Evolutionary conservation across 1,139 yeast species (phyloP).

Genomic region (Kodamaea sp.): DNA sequence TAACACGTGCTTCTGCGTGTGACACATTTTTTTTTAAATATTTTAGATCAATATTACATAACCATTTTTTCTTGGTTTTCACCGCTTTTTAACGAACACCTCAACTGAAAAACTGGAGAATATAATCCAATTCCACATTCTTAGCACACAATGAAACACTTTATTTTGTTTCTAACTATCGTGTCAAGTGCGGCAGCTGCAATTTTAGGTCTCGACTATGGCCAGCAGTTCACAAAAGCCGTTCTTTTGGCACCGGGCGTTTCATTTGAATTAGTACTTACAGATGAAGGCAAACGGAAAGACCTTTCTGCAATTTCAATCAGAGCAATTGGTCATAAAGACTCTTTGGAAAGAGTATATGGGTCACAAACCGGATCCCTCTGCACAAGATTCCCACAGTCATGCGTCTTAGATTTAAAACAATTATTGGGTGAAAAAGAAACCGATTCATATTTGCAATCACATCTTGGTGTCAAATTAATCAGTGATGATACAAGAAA

Average conservation of each 20-base stretch:
- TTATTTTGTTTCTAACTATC: conserved; percentile 11
- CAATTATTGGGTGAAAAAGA: conserved; percentile 62
- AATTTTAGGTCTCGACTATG: conserved; percentile 83
- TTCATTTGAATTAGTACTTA: conserved; percentile 80
- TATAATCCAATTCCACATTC: too few species aligned
- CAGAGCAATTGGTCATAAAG: conserved; percentile 36
- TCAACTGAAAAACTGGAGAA: not conserved
- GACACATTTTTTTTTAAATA: too few species aligned
- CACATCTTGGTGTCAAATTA: conserved; percentile 62
- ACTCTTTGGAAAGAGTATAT: conserved; percentile 65
- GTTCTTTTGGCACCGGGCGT: conserved; percentile 88
- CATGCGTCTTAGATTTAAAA: conserved; percentile 66
- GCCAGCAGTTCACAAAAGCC: conserved; percentile 85
- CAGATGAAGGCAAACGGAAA: conserved; percentile 89
- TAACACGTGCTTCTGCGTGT: too few species aligned
- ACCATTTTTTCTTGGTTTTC: too few species aligned
- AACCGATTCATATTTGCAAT: conserved; percentile 45
- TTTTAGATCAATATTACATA: too few species aligned
- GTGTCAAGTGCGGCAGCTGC: conserved; percentile 42
- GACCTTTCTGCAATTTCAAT: conserved; percentile 78
- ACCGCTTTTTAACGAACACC: not conserved
- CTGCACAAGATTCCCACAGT: conserved; percentile 70
- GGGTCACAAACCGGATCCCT: conserved; percentile 75
- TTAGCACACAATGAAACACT: conserved; percentile 2
- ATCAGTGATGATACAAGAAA: conserved; percentile 37